These are phyloP conservation scores for Aegle marmelos DNA, from an alignment of 345 rosid species.

Conservation along the genomic window DNA sequence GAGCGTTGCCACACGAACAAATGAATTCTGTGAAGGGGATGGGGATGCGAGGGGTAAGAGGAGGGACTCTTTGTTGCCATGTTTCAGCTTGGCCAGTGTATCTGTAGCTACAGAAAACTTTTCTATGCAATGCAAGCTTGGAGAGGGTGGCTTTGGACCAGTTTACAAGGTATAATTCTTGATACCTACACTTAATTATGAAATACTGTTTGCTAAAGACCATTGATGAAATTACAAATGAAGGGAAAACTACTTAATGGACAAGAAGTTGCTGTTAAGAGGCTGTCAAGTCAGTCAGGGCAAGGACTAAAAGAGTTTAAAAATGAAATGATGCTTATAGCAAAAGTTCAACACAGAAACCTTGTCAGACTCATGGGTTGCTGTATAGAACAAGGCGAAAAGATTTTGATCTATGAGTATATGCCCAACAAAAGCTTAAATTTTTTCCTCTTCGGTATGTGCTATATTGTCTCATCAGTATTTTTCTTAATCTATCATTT, in stretches of 20 bases:
- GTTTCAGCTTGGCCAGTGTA: conserved; percentile 27
- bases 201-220: too few relatives aligned
- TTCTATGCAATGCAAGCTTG: conserved; percentile 25
- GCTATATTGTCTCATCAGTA: neutral
- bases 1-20: neutral
- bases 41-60: neutral
- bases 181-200: neutral
- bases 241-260: conserved; percentile 24
- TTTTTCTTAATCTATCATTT: too few relatives aligned
- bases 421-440: conserved; percentile 1
- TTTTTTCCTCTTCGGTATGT: neutral
- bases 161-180: conserved; percentile 15
- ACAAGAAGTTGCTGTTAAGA: conserved; percentile 41
- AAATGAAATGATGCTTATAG: conserved; percentile 28
- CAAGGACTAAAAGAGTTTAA: conserved; percentile 37
- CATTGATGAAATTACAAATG: neutral
- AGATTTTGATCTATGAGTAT: conserved; percentile 1
- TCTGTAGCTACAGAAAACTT: conserved; percentile 25
- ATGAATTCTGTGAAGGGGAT: neutral
- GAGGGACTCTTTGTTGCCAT: conserved; percentile 9
- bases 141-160: conserved; percentile 44
- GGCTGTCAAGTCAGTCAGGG: conserved; percentile 29
- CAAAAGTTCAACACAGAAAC: neutral
- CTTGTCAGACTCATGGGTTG: conserved; percentile 3
- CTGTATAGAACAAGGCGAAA: neutral